Percentiles rank a stretch among this genome's conserved stretches.
Conservation (phyloP, 768 basidiomycete species). For the Sporobolomyces roseus region DNA sequence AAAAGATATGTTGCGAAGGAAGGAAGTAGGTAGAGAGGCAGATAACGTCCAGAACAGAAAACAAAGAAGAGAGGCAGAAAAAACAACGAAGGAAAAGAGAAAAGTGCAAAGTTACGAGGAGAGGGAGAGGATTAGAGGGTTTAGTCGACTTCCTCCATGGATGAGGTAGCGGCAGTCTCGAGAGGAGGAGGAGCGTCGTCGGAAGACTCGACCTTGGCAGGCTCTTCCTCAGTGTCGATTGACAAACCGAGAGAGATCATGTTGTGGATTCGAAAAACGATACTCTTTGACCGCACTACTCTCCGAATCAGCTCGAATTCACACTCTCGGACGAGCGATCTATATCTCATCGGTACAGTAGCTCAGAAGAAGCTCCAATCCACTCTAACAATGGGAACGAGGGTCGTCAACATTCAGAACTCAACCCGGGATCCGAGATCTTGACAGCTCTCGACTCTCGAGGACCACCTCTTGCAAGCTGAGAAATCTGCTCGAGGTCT, state of each 20-base stretch:
- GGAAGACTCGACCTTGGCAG: conserved; percentile 52
- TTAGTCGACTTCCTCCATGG: conserved; percentile 87
- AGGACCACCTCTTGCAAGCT: too few relatives aligned
- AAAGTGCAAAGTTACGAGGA: background rate
- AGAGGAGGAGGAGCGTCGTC: conserved; percentile 49
- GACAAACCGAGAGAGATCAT: conserved; percentile 83
- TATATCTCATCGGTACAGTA: too few relatives aligned
- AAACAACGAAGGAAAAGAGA: background rate
- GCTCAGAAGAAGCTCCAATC: too few relatives aligned
- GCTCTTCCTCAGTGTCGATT: conserved; percentile 81
- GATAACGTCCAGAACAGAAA: background rate
- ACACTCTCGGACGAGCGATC: too few relatives aligned
- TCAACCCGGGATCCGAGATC: too few relatives aligned
- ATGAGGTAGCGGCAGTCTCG: conserved; percentile 61
- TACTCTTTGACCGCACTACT: too few relatives aligned
- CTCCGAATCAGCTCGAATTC: too few relatives aligned
- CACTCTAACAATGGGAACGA: too few relatives aligned
- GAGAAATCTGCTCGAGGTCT: too few relatives aligned
- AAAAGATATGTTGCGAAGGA: too few relatives aligned
- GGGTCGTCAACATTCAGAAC: too few relatives aligned
- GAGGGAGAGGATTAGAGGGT: background rate
- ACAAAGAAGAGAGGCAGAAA: background rate
- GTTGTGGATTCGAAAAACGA: conserved; percentile 92
- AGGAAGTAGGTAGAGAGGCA: background rate
- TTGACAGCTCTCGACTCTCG: too few relatives aligned